Base-by-base conservation (phyloP, 2,329 filamentous ascomycete species). In the Tolypocladium amazonense region DNA sequence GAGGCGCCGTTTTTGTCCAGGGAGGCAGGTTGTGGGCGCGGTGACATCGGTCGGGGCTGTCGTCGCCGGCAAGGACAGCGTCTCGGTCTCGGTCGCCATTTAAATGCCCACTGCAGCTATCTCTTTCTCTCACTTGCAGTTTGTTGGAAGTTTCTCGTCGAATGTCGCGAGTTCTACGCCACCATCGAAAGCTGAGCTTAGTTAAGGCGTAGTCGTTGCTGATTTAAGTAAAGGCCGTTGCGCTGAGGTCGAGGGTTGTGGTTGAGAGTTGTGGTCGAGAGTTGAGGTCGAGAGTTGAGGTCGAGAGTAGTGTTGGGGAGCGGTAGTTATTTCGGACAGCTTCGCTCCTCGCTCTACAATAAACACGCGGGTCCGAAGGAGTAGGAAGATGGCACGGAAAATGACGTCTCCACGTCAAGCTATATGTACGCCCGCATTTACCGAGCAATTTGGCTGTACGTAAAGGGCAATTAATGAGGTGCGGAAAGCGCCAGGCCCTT, bases 81-180 rank as follows among this genome's bases (percentile, higher is more conserved):
- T 71, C 43, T 72, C 70, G 41, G 70, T 72, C 45, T 72, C 68
- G 65, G 70, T 72, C 23, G 67, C 64, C 69, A 72, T 72, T 8
- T 23, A 15, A 23, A 23, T 20, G 7, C 27, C 30, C 50, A 11
- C 30, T 4, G 12, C 11, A 33, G 18, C 50, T 33, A 2, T 53
- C 11, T 23, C 20, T n/a, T 1, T n/a, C 9, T 35, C 20, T 35
- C 30, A 6, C 50, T 23, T 33, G 9, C 7, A 8, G 8, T 23
- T 33, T 23, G 20, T 2, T 35, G 7, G 30, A 23, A 15, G 50
- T 33, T n/a, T 35, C 4, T 6, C 33, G 18, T 54, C 11, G 30
- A 37, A 37, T 3, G 50, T 12, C 20, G 50, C 9, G 1, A 6
- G 4, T 7, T 8, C 30, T 37, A 54, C 2, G 30, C 11, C n/a